phyloP scores from a whole-genome alignment of 306 rosid species.

The Fragaria ananassa region DNA sequence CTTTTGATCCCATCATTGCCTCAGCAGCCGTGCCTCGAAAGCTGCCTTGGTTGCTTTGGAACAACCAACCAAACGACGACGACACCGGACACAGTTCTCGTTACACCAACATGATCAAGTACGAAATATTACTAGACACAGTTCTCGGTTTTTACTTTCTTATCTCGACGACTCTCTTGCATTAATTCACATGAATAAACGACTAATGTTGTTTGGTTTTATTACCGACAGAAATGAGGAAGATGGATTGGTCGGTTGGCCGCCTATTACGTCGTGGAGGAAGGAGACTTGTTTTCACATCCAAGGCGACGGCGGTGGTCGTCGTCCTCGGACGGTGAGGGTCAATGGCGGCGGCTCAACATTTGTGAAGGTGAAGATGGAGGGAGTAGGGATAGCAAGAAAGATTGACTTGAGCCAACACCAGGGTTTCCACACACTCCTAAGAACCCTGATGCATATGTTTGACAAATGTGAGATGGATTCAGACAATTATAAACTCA shows the following conservation, averaged over 20 bases:
- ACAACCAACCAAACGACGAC: conserved; percentile 36
- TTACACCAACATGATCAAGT: conserved; percentile 24
- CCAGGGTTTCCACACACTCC: conserved; percentile 47
- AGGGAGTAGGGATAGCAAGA: conserved; percentile 76
- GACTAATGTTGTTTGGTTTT: not conserved
- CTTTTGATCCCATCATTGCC: conserved; percentile 20
- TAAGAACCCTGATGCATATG: conserved; percentile 60
- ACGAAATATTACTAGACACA: not conserved
- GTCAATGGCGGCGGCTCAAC: conserved; percentile 6
- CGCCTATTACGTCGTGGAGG: conserved; percentile 59
- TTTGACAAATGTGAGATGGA: conserved; percentile 55
- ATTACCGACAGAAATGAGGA: conserved; percentile 32
- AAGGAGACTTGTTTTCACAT: conserved; percentile 36
- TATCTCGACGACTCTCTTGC: not conserved
- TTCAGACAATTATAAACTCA: conserved; percentile 40
- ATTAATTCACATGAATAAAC: not conserved
- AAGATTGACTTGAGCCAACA: conserved; percentile 60
- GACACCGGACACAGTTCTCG: conserved; percentile 16
- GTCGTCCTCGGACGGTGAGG: conserved; percentile 15
- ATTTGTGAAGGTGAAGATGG: conserved; percentile 89
- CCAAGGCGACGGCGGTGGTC: conserved; percentile 6
- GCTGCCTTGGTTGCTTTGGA: conserved; percentile 59
- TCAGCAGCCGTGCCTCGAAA: conserved; percentile 37
- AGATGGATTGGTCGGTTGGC: conserved; percentile 69
- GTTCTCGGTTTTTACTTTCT: not conserved